phyloP scores from a whole-genome alignment of 495 filamentous ascomycete species.

The Friedmanniomyces simplex region DNA sequence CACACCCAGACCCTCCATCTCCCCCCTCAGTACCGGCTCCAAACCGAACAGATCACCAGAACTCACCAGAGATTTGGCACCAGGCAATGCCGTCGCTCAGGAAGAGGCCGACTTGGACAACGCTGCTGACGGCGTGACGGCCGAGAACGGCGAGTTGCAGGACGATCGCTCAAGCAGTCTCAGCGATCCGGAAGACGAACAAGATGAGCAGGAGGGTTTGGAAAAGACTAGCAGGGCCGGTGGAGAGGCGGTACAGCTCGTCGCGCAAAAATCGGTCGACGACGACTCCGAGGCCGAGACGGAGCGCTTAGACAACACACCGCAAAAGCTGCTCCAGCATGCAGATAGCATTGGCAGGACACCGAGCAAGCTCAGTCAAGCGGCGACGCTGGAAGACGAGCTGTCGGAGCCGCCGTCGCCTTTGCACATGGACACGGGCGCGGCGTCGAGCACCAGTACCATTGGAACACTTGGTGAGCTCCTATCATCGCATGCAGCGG shows the following conservation, averaged over 20 bases:
- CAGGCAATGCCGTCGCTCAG: not conserved
- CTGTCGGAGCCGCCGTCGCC: slow-evolving; percentile 19
- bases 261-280: slow-evolving; percentile 29
- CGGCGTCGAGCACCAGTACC: slow-evolving; percentile 20
- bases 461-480: slow-evolving; percentile 1
- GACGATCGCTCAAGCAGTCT: slow-evolving; percentile 56
- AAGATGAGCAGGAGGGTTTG: slow-evolving; percentile 40
- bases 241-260: slow-evolving; percentile 23
- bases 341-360: slow-evolving; percentile 23
- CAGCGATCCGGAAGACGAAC: slow-evolving; percentile 81
- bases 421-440: slow-evolving; percentile 12
- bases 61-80: not conserved
- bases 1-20: slow-evolving; percentile 18
- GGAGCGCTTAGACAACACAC: slow-evolving; percentile 87
- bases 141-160: slow-evolving; percentile 9
- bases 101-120: slow-evolving; percentile 6
- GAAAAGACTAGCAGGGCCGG: slow-evolving; percentile 31
- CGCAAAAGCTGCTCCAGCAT: slow-evolving; percentile 46
- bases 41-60: slow-evolving; percentile 10
- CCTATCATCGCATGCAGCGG: not conserved
- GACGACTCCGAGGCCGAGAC: slow-evolving; percentile 98
- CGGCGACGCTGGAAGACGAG: slow-evolving; percentile 15
- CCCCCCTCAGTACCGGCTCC: slow-evolving; percentile 14
- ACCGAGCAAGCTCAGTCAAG: slow-evolving; percentile 30
- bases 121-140: not conserved